Conservation (phyloP, 2,329 filamentous ascomycete genomes). For the Exophiala sp. region DNA sequence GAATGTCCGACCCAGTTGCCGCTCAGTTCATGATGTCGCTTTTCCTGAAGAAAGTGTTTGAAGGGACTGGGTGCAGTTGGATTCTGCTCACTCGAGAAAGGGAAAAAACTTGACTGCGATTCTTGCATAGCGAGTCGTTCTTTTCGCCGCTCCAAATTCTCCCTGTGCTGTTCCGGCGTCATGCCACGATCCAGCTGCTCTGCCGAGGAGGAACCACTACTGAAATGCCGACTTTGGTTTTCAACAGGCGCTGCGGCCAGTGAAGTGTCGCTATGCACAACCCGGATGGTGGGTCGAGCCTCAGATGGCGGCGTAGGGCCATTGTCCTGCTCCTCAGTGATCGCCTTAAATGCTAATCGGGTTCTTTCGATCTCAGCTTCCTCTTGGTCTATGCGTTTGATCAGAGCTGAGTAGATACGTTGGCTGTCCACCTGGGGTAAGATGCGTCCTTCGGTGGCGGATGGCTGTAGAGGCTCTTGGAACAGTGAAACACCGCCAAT, state of each 20-base stretch:
- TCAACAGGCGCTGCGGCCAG: conserved; percentile 5
- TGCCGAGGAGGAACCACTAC: conserved; percentile 7
- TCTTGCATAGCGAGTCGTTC: conserved; percentile 17
- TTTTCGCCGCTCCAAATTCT: conserved; percentile 7
- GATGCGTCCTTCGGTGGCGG: conserved; percentile 21
- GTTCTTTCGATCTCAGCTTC: conserved; percentile 28
- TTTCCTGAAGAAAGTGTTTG: conserved; percentile 17
- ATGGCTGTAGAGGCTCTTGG: conserved; percentile 28
- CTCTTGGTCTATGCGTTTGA: conserved; percentile 37
- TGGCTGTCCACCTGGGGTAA: conserved; percentile 34
- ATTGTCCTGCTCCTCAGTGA: conserved; percentile 8
- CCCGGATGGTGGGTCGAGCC: conserved; percentile 13
- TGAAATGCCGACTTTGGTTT: conserved; percentile 4
- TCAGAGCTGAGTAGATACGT: conserved; percentile 40
- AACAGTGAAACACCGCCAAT: conserved; percentile 31
- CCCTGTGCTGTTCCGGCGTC: conserved; percentile 7
- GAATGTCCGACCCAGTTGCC: background rate
- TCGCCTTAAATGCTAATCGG: conserved; percentile 13
- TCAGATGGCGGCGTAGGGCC: background rate
- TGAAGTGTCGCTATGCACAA: conserved; percentile 17
- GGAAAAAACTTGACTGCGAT: conserved; percentile 24
- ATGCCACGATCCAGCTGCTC: conserved; percentile 1
- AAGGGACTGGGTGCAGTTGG: conserved; percentile 21
- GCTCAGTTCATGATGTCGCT: conserved; percentile 2
- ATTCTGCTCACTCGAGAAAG: conserved; percentile 18